Percentiles rank a stretch among this genome's conserved stretches.
These are phyloP conservation scores for Trametes cingulata DNA, from an alignment of 768 basidiomycete species.

Conservation along the genomic window DNA sequence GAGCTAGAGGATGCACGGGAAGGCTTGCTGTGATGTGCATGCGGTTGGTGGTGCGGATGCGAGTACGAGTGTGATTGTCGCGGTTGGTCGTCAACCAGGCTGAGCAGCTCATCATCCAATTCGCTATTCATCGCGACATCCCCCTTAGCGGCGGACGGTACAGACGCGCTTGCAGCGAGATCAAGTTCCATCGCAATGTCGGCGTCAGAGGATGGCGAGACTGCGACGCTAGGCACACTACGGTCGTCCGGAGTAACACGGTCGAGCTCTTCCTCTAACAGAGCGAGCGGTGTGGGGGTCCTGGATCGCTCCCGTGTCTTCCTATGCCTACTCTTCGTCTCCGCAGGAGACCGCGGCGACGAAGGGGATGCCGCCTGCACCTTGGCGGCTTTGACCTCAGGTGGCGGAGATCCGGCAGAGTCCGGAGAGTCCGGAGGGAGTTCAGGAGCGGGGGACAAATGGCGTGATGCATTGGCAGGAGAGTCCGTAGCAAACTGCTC, in stretches of 20 bases:
- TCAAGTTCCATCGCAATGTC: slow-evolving; percentile 39
- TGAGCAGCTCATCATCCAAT: slow-evolving; percentile 64
- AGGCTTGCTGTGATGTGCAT: background rate
- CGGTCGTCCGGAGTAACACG: background rate
- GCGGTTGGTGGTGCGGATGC: background rate
- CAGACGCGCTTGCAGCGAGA: slow-evolving; percentile 27
- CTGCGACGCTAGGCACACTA: background rate
- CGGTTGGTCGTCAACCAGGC: slow-evolving; percentile 62
- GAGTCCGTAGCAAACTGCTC: slow-evolving; percentile 47
- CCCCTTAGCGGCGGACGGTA: slow-evolving; percentile 19
- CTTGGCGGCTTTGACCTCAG: background rate
- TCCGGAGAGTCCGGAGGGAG: slow-evolving; percentile 7
- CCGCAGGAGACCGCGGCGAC: background rate
- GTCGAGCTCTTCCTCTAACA: slow-evolving; percentile 24
- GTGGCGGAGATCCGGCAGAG: background rate
- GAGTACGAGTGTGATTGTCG: slow-evolving; percentile 6
- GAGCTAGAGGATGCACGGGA: background rate
- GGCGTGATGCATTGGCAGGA: slow-evolving; percentile 32
- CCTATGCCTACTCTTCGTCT: background rate
- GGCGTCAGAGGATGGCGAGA: slow-evolving; percentile 6
- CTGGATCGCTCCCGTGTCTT: slow-evolving; percentile 7
- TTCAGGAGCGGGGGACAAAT: slow-evolving; percentile 30
- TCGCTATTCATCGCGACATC: slow-evolving; percentile 53
- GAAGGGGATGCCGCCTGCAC: background rate
- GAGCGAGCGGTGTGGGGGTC: slow-evolving; percentile 23